Percentiles rank a stretch among this genome's conserved stretches.
Conservation (phyloP, 1,284 basidiomycete species). For the Cryptococcus jaspeensis region DNA sequence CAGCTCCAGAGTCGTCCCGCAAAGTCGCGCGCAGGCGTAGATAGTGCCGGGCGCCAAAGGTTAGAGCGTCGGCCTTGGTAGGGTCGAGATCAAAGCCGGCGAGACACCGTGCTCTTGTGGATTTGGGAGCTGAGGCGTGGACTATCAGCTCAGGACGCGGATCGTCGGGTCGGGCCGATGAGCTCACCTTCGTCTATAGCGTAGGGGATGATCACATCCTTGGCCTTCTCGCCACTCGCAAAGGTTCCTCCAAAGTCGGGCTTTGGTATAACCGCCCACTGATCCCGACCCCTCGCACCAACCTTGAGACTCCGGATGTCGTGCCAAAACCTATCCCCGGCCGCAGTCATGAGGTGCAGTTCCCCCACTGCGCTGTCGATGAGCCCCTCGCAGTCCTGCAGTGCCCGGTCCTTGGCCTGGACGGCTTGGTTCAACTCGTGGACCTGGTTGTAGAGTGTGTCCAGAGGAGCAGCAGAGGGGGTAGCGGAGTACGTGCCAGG, state of each 20-base stretch:
- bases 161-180: no score
- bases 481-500: constrained; percentile 26
- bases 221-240: constrained; percentile 31
- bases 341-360: constrained; percentile 36
- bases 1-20: constrained; percentile 13
- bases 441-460: constrained; percentile 16
- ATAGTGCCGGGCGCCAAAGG: constrained; percentile 36
- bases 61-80: constrained; percentile 29
- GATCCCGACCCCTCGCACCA: constrained; percentile 23
- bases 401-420: constrained; percentile 34
- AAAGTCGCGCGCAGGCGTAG: constrained; percentile 31
- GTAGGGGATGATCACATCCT: constrained; percentile 50
- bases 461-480: constrained; percentile 14
- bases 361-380: constrained; percentile 46
- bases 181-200: constrained; percentile 48
- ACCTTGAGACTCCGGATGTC: constrained; percentile 30
- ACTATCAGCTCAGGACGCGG: constrained; percentile 4
- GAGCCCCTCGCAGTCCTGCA: constrained; percentile 40
- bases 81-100: constrained; percentile 48
- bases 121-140: constrained; percentile 18
- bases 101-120: constrained; percentile 31
- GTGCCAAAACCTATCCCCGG: constrained; percentile 34
- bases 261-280: constrained; percentile 45
- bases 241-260: constrained; percentile 35
- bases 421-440: constrained; percentile 37